Evolutionary conservation across 2,329 filamentous ascomycete species (phyloP), one percentile per base, ranked within the genome.

Genomic region (Talaromyces rugulosus): DNA sequence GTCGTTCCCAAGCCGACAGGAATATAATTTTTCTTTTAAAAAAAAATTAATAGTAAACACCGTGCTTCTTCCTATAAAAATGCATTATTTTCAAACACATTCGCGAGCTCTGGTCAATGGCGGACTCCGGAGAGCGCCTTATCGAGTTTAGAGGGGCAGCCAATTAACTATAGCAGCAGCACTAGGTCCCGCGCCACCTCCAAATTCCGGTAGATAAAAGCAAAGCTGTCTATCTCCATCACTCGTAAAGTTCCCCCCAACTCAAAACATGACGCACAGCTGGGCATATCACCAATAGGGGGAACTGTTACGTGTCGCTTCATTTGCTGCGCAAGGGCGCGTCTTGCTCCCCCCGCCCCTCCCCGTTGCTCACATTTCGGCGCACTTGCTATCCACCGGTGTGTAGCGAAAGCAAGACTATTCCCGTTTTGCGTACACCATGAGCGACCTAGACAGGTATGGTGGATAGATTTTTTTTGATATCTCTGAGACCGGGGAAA

Each of bases 361-460:
- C 54, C 30, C 27, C 30, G 30, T 27, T 14, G 30, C 30, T 31
- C 18, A 9, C 27, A n/a, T 53, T 53, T n/a, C 27, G 27, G 50
- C 50, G 30, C 50, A 27, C 28, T 31, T 53, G 50, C 28, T 53
- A 16, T 31, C 5, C 7, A 47, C 44, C 44, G 44, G 42, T 27
- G 40, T 42, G 40, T 42, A 42, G 40, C 40, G 40, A 42, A 14
- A 7, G 53, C 54, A 56, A 56, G 14, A 1, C 23, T 23, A 56
- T 42, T 28, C 11, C 31, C n/a, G 28, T 28, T 53, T 53, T 53
- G 66, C 74, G 80, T 70, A 60, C 52, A 62, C 18, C 56, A 97
- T 96, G 90, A 96, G 93, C 79, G 92, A 98, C 77, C 86, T 98
- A 72, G 95, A 98, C 81, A 90, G 87, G 93, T 96, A 83, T 68